Conservation (phyloP, 78 protist genomes). For the Dictyostelium firmibasis region DNA sequence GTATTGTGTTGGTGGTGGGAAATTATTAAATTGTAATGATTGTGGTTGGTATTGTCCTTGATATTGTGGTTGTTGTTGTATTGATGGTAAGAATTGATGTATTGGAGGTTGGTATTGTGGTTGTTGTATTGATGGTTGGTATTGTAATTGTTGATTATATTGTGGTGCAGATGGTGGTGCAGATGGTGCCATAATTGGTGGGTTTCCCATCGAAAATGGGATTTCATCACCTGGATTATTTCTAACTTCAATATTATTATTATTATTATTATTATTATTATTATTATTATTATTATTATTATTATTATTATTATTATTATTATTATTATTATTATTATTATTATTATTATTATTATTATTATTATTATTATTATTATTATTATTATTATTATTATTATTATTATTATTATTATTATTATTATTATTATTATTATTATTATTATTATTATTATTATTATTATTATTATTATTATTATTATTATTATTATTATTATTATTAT, state of each 20-base stretch:
- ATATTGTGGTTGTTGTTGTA: neutral
- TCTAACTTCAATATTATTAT: neutral
- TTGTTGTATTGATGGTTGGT: conserved; percentile 30
- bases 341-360: neutral
- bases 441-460: neutral
- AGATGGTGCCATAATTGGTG: neutral
- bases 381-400: neutral
- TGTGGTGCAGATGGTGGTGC: neutral
- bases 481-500: neutral
- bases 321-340: neutral
- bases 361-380: neutral
- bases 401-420: neutral
- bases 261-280: neutral
- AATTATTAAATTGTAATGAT: no score
- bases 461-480: neutral
- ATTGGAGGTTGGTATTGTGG: neutral
- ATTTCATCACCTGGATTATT: neutral
- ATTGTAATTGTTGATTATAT: neutral
- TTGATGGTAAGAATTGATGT: neutral
- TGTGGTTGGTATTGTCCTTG: neutral
- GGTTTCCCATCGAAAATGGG: neutral
- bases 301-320: neutral
- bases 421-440: neutral
- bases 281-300: neutral
- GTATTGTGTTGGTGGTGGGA: neutral